Evolutionary conservation across 257 asterid genomes (phyloP).

Genomic region (Mitragyna speciosa): DNA sequence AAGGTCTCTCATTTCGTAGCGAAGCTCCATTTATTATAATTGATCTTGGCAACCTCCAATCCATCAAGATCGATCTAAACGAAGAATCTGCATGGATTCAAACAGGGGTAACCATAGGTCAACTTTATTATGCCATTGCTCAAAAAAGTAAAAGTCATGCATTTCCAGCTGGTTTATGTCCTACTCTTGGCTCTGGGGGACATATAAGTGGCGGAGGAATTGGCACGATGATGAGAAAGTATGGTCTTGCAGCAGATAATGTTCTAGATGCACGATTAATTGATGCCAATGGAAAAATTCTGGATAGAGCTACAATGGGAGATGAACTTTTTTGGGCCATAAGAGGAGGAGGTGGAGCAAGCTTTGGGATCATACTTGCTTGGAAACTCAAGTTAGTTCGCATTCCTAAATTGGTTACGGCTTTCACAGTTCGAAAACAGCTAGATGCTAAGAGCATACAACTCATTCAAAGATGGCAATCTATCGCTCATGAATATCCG

Average conservation of each 20-base stretch:
- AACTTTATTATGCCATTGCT: constrained; percentile 17
- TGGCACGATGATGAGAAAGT: constrained; percentile 13
- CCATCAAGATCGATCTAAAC: neutral
- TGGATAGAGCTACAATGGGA: constrained; percentile 19
- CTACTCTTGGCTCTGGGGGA: constrained; percentile 24
- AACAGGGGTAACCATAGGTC: constrained; percentile 18
- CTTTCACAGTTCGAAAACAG: constrained; percentile 6
- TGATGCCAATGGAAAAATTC: constrained; percentile 15
- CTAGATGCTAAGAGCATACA: neutral
- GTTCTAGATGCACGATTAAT: constrained; percentile 16
- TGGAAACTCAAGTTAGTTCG: constrained; percentile 22
- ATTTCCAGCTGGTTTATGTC: constrained; percentile 26
- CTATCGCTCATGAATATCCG: neutral
- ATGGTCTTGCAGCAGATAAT: constrained; percentile 26
- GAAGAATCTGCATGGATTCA: constrained; percentile 19
- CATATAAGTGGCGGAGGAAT: constrained; percentile 23
- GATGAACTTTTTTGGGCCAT: constrained; percentile 32
- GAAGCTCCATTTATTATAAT: constrained; percentile 7
- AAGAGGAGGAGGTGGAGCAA: constrained; percentile 29
- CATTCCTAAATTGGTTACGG: constrained; percentile 4
- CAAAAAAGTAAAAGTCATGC: constrained; percentile 16
- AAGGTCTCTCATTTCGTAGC: constrained; percentile 19
- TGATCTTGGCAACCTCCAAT: constrained; percentile 4
- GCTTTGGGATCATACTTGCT: constrained; percentile 22
- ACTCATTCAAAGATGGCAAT: constrained; percentile 14